These are phyloP conservation scores for Musa schizocarpa DNA, from an alignment of 176 grass and related monocot genomes.

Conservation along the genomic window DNA sequence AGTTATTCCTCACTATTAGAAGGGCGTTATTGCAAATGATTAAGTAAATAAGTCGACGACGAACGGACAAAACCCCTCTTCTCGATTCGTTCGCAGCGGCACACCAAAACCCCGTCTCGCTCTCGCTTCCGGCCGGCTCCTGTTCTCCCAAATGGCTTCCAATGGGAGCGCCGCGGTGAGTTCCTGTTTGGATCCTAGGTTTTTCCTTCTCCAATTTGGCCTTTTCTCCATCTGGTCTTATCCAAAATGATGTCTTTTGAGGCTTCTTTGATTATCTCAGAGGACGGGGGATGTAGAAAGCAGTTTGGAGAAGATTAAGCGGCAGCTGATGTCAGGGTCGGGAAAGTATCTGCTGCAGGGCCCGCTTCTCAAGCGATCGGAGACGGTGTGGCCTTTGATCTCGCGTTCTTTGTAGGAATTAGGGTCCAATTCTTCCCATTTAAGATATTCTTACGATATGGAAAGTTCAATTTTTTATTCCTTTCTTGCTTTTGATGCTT, in stretches of 20 bases:
- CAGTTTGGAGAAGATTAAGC: constrained; percentile 95
- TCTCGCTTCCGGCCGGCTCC: no score
- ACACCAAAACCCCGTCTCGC: neutral
- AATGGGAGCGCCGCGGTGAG: constrained; percentile 5
- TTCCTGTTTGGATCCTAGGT: constrained; percentile 17
- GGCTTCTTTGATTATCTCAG: constrained; percentile 22
- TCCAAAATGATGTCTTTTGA: neutral
- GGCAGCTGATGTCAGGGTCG: constrained; percentile 68
- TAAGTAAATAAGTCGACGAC: no score
- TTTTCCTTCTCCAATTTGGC: neutral
- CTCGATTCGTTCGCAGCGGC: neutral
- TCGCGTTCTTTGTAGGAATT: constrained; percentile 15
- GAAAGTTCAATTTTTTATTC: neutral
- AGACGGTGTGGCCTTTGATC: constrained; percentile 50
- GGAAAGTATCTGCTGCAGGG: constrained; percentile 89
- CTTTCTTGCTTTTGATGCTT: neutral
- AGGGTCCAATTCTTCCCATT: neutral
- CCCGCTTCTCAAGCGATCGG: constrained; percentile 91
- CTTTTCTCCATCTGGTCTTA: constrained; percentile 17
- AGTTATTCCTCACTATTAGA: neutral
- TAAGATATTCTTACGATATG: neutral
- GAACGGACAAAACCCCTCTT: neutral
- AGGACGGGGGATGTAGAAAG: constrained; percentile 40
- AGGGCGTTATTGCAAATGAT: no score
- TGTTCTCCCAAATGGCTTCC: constrained; percentile 2